These are phyloP conservation scores for Leccinum obscurum DNA, from an alignment of 768 basidiomycete genomes.

Conservation along the genomic window DNA sequence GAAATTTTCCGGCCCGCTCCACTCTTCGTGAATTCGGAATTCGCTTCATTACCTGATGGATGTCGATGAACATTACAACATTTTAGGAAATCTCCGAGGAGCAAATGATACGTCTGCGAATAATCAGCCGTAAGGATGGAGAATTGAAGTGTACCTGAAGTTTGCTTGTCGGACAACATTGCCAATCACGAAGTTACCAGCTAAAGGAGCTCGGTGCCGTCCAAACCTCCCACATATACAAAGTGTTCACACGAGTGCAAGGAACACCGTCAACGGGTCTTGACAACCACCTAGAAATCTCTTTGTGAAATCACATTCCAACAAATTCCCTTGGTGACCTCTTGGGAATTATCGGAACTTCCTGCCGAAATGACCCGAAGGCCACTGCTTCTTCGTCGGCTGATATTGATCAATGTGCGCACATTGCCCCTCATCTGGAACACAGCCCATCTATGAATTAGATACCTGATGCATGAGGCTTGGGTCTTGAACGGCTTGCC, in stretches of 20 bases:
- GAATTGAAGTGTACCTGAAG: neutral
- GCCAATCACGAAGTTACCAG: too few relatives aligned
- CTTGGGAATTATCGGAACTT: neutral
- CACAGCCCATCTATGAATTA: too few relatives aligned
- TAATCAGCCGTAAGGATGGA: neutral
- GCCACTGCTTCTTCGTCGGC: neutral
- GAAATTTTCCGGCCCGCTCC: neutral
- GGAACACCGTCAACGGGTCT: too few relatives aligned
- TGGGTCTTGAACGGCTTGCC: neutral
- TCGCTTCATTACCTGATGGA: neutral
- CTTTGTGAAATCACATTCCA: neutral
- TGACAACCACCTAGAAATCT: too few relatives aligned
- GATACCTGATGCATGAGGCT: too few relatives aligned
- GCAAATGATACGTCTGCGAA: neutral
- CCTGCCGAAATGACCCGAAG: neutral
- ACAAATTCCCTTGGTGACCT: neutral
- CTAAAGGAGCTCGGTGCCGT: too few relatives aligned
- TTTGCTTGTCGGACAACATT: neutral
- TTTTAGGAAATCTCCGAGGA: neutral
- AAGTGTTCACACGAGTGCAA: neutral
- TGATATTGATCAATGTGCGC: too few relatives aligned
- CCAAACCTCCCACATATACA: neutral
- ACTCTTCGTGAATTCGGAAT: constrained; percentile 4
- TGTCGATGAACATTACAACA: neutral
- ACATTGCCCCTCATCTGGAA: too few relatives aligned